A percentile compares a stretch with the other conserved stretches of the same genome.
phyloP scores from a whole-genome alignment of 2,329 filamentous ascomycete genomes.

The Aspergillus pseudonomiae region DNA sequence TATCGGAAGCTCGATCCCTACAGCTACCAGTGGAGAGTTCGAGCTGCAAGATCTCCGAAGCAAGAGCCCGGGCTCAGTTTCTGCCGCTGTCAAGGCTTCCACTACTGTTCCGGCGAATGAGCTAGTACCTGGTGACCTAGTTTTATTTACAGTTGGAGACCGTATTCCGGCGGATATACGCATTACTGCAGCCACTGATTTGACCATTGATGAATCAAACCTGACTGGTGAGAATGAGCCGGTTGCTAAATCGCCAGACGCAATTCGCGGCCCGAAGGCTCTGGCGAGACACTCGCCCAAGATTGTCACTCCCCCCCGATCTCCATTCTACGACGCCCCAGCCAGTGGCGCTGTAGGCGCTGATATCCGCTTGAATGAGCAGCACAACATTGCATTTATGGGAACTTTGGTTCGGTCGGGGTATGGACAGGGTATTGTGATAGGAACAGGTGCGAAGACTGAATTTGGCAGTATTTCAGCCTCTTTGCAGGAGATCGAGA shows the following conservation, averaged over 20 bases:
- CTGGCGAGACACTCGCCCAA: slow-evolving; percentile 37
- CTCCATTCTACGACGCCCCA: slow-evolving; percentile 62
- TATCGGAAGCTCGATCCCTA: slow-evolving; percentile 24
- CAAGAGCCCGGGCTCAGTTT: slow-evolving; percentile 56
- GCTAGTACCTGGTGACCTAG: slow-evolving; percentile 88
- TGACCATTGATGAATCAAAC: slow-evolving; percentile 96
- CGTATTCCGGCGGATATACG: slow-evolving; percentile 95
- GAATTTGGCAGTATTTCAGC: slow-evolving; percentile 96
- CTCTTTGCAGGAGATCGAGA: slow-evolving; percentile 92
- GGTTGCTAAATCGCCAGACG: slow-evolving; percentile 74
- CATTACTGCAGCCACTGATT: slow-evolving; percentile 84
- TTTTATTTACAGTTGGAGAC: slow-evolving; percentile 93
- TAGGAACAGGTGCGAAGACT: slow-evolving; percentile 88
- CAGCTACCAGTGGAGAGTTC: slow-evolving; percentile 41
- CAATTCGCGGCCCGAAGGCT: slow-evolving; percentile 47
- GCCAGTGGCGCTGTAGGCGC: slow-evolving; percentile 63
- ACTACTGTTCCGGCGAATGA: slow-evolving; percentile 84
- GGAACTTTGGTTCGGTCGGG: slow-evolving; percentile 93
- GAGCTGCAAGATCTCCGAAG: slow-evolving; percentile 54
- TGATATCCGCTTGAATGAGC: slow-evolving; percentile 70
- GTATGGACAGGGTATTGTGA: slow-evolving; percentile 94
- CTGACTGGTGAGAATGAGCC: slow-evolving; percentile 96
- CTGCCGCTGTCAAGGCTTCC: slow-evolving; percentile 72
- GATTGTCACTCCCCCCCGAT: slow-evolving; percentile 46
- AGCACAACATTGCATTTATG: slow-evolving; percentile 96